These are phyloP conservation scores for Nothophytophthora sp. DNA, from an alignment of 352 stramenopile genomes.

Conservation along the genomic window DNA sequence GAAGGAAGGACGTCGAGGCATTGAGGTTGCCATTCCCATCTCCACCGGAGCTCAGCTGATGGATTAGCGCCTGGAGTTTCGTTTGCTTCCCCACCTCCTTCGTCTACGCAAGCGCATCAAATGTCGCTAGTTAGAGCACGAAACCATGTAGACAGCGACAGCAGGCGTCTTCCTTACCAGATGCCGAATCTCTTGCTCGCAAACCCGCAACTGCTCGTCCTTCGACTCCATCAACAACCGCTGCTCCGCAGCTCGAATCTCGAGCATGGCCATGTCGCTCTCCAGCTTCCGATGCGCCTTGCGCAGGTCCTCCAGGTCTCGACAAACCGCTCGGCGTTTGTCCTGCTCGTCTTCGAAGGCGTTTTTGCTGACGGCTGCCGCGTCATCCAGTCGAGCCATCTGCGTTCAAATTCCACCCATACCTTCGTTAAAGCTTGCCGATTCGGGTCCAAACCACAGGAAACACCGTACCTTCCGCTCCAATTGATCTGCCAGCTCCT, in stretches of 20 bases:
- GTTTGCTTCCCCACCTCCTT: conserved; percentile 81
- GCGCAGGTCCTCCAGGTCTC: conserved; percentile 65
- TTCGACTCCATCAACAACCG: conserved; percentile 57
- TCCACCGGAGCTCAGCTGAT: conserved; percentile 76
- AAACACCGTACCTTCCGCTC: conserved; percentile 55
- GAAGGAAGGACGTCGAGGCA: conserved; percentile 52
- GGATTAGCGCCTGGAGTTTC: conserved; percentile 82
- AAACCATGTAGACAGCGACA: too few species aligned
- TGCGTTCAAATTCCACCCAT: conserved; percentile 16
- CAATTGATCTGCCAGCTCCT: conserved; percentile 56
- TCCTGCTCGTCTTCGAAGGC: conserved; percentile 67
- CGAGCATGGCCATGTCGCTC: conserved; percentile 60
- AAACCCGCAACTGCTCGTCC: conserved; percentile 63
- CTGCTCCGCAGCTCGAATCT: conserved; percentile 65
- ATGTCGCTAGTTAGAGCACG: too few species aligned
- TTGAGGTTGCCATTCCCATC: conserved; percentile 43
- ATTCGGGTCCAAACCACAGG: not conserved
- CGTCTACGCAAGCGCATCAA: conserved; percentile 33
- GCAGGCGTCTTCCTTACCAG: conserved; percentile 69
- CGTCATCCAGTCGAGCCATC: conserved; percentile 58
- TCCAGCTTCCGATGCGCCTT: conserved; percentile 72
- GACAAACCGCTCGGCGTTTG: conserved; percentile 37
- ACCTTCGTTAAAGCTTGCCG: not conserved
- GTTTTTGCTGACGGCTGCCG: conserved; percentile 37
- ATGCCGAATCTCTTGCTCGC: conserved; percentile 68